Conservation (phyloP, 2,329 filamentous ascomycete species). For the Beauveria bassiana region DNA sequence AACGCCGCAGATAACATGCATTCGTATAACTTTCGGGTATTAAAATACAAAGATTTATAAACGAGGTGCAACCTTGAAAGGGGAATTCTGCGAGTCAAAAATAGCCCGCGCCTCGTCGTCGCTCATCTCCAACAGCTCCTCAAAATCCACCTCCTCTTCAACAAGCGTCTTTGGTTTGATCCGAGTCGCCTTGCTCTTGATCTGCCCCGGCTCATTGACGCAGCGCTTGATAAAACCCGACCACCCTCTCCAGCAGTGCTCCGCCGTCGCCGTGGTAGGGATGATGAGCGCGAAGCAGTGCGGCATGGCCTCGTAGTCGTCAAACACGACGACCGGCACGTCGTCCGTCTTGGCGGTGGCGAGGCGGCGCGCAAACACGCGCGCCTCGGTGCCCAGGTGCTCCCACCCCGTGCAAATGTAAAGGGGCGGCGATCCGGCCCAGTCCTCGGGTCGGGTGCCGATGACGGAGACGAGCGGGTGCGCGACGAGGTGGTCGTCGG, state of each 20-base stretch:
- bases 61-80: slow-evolving; percentile 12
- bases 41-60: background rate
- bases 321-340: slow-evolving; percentile 53
- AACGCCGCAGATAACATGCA: too few relatives aligned
- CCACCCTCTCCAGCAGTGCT: slow-evolving; percentile 48
- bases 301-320: slow-evolving; percentile 75
- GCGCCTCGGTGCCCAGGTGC: slow-evolving; percentile 59
- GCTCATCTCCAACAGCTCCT: slow-evolving; percentile 28
- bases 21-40: background rate
- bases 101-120: slow-evolving; percentile 13
- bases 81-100: slow-evolving; percentile 14
- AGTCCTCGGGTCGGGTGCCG: slow-evolving; percentile 39
- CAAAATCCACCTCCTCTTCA: slow-evolving; percentile 38
- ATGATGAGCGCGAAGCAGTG: slow-evolving; percentile 62
- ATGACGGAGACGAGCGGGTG: slow-evolving; percentile 65
- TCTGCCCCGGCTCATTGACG: slow-evolving; percentile 25
- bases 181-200: slow-evolving; percentile 34
- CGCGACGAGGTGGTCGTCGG: slow-evolving; percentile 42
- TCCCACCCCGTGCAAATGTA: slow-evolving; percentile 67
- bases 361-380: slow-evolving; percentile 50
- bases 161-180: slow-evolving; percentile 44
- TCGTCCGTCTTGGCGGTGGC: slow-evolving; percentile 45
- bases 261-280: slow-evolving; percentile 33
- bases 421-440: slow-evolving; percentile 56
- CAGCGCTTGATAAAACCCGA: slow-evolving; percentile 44